phyloP scores from a whole-genome alignment of 768 basidiomycete genomes.

The Boletus rubroflammeus region DNA sequence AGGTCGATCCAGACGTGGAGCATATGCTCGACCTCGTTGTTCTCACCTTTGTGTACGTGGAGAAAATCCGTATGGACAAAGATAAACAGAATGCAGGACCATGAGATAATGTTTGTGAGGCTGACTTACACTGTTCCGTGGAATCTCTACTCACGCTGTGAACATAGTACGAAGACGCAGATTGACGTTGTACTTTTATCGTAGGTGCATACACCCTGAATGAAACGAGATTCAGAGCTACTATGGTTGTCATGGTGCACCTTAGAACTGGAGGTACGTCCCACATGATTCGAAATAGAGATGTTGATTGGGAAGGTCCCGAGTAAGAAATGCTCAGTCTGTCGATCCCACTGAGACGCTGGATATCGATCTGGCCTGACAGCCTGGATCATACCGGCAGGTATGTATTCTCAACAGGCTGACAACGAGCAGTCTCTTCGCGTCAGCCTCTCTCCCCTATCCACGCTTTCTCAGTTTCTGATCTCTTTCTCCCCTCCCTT shows the following conservation, averaged over 20 bases:
- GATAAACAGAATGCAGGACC: conserved; percentile 4
- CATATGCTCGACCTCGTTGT: conserved; percentile 28
- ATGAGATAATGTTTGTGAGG: background rate
- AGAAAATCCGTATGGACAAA: conserved; percentile 29
- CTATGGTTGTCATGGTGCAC: background rate
- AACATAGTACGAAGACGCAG: background rate
- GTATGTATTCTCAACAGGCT: conserved; percentile 7
- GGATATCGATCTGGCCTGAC: conserved; percentile 15
- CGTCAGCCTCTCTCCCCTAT: conserved; percentile 22
- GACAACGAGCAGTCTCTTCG: conserved; percentile 3
- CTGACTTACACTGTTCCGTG: background rate
- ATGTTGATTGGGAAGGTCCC: background rate
- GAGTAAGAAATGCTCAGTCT: background rate
- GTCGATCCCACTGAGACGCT: background rate
- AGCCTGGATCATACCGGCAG: conserved; percentile 1
- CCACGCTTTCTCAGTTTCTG: background rate
- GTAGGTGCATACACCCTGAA: conserved; percentile 9
- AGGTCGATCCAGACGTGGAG: conserved; percentile 16
- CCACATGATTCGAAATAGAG: background rate
- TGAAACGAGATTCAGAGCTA: background rate
- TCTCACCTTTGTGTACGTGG: conserved; percentile 32
- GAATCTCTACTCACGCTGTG: background rate
- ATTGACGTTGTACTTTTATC: conserved; percentile 8
- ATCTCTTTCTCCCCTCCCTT: background rate
- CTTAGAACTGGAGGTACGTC: background rate